Conservation (phyloP, 2,329 filamentous ascomycete species). For the Falciphora oryzae region DNA sequence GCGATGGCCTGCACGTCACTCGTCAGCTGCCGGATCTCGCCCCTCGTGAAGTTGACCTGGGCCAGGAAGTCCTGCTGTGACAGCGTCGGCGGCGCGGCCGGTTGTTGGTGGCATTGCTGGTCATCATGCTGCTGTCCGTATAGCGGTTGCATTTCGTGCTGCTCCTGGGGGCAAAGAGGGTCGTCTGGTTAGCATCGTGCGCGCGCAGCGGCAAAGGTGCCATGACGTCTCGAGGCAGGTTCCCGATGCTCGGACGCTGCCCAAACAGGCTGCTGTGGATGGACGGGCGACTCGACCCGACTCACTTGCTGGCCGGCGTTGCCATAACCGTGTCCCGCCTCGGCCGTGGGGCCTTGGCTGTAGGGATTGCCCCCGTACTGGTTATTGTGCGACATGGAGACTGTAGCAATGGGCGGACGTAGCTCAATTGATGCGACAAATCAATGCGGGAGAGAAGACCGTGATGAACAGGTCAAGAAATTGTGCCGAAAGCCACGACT, state of each 20-base stretch:
- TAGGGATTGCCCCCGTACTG: constrained; percentile 64
- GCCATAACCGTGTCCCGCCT: constrained; percentile 38
- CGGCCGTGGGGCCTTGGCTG: constrained; percentile 43
- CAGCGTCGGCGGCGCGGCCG: constrained; percentile 33
- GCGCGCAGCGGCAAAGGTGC: not conserved
- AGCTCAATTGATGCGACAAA: constrained; percentile 6
- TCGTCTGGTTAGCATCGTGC: constrained; percentile 14
- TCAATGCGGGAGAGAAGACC: not conserved
- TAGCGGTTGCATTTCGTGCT: constrained; percentile 48
- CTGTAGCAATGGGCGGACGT: constrained; percentile 6
- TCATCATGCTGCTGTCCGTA: constrained; percentile 33
- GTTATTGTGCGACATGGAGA: constrained; percentile 50
- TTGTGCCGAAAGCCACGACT: not conserved
- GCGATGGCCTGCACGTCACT: constrained; percentile 62
- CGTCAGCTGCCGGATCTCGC: constrained; percentile 62
- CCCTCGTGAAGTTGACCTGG: constrained; percentile 61
- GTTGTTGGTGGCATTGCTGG: constrained; percentile 15
- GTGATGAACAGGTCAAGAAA: not conserved
- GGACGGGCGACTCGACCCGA: constrained; percentile 15
- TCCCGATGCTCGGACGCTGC: not conserved
- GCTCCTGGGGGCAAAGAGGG: constrained; percentile 25
- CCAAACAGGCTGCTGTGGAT: not conserved
- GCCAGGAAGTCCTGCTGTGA: constrained; percentile 62
- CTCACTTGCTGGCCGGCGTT: constrained; percentile 34
- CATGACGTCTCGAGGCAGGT: not conserved